phyloP scores from a whole-genome alignment of 164 flowering plant genomes.

The Cinnamomum chago region DNA sequence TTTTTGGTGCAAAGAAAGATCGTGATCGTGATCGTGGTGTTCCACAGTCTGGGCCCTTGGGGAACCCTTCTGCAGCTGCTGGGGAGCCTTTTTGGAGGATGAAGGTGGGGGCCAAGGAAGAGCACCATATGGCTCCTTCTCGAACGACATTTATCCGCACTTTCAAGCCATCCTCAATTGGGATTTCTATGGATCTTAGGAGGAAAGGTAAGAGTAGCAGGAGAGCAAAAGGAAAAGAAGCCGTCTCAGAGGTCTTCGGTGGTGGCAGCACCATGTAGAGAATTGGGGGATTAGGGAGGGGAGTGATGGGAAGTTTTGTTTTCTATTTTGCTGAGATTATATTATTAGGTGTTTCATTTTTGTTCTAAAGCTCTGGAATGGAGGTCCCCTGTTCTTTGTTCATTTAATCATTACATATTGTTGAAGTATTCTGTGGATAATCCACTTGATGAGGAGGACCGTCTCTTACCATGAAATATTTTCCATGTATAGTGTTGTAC shows the following conservation, averaged over 20 bases:
- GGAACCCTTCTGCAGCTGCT: constrained; percentile 24
- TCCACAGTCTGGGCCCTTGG: constrained; percentile 27
- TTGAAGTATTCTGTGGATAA: no score
- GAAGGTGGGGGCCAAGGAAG: constrained; percentile 31
- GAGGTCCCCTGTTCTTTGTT: not conserved
- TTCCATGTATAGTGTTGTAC: not conserved
- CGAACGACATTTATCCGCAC: constrained; percentile 37
- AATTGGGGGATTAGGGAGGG: not conserved
- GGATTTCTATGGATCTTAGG: constrained; percentile 40
- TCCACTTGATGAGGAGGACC: not conserved
- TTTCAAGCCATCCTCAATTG: constrained; percentile 45
- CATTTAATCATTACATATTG: constrained; percentile 10
- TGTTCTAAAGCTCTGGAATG: not conserved
- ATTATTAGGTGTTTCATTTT: constrained; percentile 6
- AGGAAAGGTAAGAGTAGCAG: constrained; percentile 6
- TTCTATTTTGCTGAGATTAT: not conserved
- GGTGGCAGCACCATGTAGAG: constrained; percentile 30
- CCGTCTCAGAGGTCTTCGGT: constrained; percentile 45
- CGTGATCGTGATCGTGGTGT: constrained; percentile 10
- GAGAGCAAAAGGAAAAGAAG: constrained; percentile 39
- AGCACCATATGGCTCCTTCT: constrained; percentile 41
- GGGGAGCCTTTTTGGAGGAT: constrained; percentile 39
- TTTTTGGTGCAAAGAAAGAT: constrained; percentile 36
- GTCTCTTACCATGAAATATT: not conserved
- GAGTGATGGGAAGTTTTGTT: not conserved